A percentile compares a stretch with the other conserved stretches of the same genome.
These are phyloP conservation scores for Sarocladiaceae sp. DNA, from an alignment of 2,329 filamentous ascomycete genomes.

Conservation along the genomic window DNA sequence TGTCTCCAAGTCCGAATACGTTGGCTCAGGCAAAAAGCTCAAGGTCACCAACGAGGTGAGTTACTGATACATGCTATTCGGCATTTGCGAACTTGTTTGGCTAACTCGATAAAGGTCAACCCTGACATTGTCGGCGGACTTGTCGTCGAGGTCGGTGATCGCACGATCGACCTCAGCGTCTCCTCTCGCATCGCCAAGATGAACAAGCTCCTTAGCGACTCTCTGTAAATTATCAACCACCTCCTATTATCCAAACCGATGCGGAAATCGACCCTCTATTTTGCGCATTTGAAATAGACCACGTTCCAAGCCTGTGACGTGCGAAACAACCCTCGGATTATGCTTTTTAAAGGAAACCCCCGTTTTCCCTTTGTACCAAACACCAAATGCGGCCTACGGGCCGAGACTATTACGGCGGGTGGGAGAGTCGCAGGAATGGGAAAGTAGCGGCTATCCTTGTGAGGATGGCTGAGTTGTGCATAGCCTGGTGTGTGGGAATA, in stretches of 20 bases:
- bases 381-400: slow-evolving; percentile 1
- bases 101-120: slow-evolving; percentile 63
- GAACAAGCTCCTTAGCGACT: slow-evolving; percentile 98
- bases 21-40: slow-evolving; percentile 91
- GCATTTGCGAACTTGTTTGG: not conserved
- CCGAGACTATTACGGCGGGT: not conserved
- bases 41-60: slow-evolving; percentile 88
- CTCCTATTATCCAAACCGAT: slow-evolving; percentile 1
- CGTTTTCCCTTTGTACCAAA: slow-evolving; percentile 8
- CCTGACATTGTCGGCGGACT: slow-evolving; percentile 91
- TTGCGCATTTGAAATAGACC: not conserved
- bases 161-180: slow-evolving; percentile 96
- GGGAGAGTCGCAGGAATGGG: not conserved
- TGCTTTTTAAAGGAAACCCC: not conserved
- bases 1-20: slow-evolving; percentile 83
- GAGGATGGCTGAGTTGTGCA: slow-evolving; percentile 5
- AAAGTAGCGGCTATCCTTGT: not conserved
- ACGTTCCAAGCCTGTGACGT: not conserved
- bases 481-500: slow-evolving; percentile 9
- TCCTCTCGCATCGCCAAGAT: slow-evolving; percentile 93
- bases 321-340: slow-evolving; percentile 3
- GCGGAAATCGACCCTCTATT: not conserved
- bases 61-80: slow-evolving; percentile 13
- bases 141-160: slow-evolving; percentile 93
- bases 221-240: slow-evolving; percentile 66